Conservation (phyloP, 352 stramenopile genomes). For the Globisporangium cederbergense region DNA sequence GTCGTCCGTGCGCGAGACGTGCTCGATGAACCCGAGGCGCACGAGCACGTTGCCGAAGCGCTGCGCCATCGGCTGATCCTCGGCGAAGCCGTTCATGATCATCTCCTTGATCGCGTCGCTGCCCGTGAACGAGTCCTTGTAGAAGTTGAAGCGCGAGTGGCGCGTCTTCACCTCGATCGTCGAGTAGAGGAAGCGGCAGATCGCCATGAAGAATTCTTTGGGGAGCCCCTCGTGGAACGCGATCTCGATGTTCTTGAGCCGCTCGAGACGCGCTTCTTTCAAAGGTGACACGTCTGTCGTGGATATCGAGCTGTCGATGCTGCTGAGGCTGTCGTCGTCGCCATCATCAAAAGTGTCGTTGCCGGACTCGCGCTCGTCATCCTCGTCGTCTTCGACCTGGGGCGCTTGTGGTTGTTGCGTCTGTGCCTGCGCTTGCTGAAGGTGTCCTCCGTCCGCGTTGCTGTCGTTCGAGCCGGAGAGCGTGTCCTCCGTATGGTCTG, state of each 20-base stretch:
- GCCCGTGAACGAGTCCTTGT: constrained; percentile 84
- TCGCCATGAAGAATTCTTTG: constrained; percentile 71
- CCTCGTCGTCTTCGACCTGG: constrained; percentile 26
- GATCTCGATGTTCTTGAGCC: constrained; percentile 74
- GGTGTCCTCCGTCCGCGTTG: not conserved
- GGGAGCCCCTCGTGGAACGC: constrained; percentile 77
- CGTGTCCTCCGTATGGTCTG: constrained; percentile 26
- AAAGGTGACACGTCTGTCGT: constrained; percentile 43
- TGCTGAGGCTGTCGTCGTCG: constrained; percentile 17
- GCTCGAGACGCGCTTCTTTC: constrained; percentile 67
- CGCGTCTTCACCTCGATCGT: constrained; percentile 78
- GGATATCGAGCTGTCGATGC: constrained; percentile 39
- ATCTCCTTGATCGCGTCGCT: constrained; percentile 72
- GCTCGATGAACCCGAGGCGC: constrained; percentile 78
- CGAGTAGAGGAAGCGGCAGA: constrained; percentile 71
- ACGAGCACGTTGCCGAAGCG: constrained; percentile 79
- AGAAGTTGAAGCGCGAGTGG: constrained; percentile 83
- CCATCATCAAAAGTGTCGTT: constrained; percentile 28
- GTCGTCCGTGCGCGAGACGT: constrained; percentile 72
- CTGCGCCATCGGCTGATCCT: constrained; percentile 67
- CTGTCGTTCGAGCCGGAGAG: constrained; percentile 23
- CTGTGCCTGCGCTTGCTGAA: constrained; percentile 16
- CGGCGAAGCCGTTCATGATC: constrained; percentile 68
- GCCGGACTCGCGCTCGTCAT: constrained; percentile 27
- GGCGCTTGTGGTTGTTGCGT: constrained; percentile 4